phyloP scores from a whole-genome alignment of 352 stramenopile species.

The Phytophthora agathidicida region DNA sequence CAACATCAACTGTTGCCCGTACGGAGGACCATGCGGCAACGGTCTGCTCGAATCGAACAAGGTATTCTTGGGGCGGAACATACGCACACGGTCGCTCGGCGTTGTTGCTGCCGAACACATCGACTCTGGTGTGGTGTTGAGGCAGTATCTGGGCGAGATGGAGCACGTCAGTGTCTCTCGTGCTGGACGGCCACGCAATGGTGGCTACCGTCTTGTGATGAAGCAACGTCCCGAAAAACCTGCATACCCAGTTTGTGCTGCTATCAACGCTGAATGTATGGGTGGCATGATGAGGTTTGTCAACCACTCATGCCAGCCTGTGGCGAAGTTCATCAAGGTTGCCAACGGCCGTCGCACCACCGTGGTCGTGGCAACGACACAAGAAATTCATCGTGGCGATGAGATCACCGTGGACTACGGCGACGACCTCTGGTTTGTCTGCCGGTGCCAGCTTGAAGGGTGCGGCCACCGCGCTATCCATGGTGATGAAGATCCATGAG shows the following conservation, averaged over 20 bases:
- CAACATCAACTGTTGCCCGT: conserved; percentile 11
- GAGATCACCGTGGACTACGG: conserved; percentile 16
- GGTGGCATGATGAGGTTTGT: conserved; percentile 6
- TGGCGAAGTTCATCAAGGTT: conserved; percentile 4
- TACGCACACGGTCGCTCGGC: not conserved
- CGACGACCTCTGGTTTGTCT: conserved; percentile 14
- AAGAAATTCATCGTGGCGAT: not conserved
- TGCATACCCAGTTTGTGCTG: not conserved
- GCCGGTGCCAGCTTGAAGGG: not conserved
- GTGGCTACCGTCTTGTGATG: not conserved
- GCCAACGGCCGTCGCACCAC: conserved; percentile 8
- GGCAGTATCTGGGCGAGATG: conserved; percentile 9
- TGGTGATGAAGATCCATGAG: conserved; percentile 6
- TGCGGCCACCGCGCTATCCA: conserved; percentile 5
- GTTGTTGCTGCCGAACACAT: conserved; percentile 3
- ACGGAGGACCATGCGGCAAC: conserved; percentile 8
- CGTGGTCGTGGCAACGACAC: not conserved
- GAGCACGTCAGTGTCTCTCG: too few species aligned
- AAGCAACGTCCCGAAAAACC: not conserved
- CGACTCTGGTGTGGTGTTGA: conserved; percentile 1
- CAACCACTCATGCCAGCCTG: conserved; percentile 1
- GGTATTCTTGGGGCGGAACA: not conserved
- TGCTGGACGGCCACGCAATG: too few species aligned
- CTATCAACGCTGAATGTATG: conserved; percentile 5
- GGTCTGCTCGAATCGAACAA: not conserved